Percentiles rank a stretch among this genome's conserved stretches.
phyloP scores from a whole-genome alignment of 495 filamentous ascomycete species.

The Hypoxylon perforatum region DNA sequence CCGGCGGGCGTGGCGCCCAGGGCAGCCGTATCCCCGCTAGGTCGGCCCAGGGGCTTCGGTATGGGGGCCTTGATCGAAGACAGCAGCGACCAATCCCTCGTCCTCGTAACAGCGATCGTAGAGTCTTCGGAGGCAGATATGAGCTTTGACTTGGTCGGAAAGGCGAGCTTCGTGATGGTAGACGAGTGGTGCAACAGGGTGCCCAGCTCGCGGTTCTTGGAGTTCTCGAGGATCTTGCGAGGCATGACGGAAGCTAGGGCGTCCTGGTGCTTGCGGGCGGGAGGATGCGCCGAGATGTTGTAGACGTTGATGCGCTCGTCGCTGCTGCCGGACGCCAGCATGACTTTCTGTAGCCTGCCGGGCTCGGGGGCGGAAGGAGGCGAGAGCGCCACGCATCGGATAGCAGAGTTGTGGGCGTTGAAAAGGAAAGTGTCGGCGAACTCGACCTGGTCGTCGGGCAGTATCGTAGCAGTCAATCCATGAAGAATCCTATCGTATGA shows the following conservation, averaged over 20 bases:
- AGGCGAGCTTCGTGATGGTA: slow-evolving; percentile 79
- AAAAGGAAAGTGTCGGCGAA: slow-evolving; percentile 97
- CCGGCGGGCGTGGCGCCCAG: slow-evolving; percentile 87
- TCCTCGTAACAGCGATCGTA: slow-evolving; percentile 84
- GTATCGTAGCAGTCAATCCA: slow-evolving; percentile 82
- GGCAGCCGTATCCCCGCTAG: slow-evolving; percentile 89
- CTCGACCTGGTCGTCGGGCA: slow-evolving; percentile 58
- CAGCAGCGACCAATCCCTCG: slow-evolving; percentile 88
- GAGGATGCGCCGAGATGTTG: slow-evolving; percentile 80
- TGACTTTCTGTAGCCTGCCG: slow-evolving; percentile 72
- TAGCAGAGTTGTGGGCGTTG: slow-evolving; percentile 88
- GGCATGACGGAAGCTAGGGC: slow-evolving; percentile 69
- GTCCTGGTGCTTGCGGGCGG: slow-evolving; percentile 59
- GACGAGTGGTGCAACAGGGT: slow-evolving; percentile 86
- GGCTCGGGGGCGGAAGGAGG: slow-evolving; percentile 72
- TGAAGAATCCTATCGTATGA: slow-evolving; percentile 96
- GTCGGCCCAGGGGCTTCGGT: slow-evolving; percentile 83
- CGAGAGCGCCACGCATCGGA: slow-evolving; percentile 89
- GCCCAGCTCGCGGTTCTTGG: slow-evolving; percentile 87
- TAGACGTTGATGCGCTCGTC: slow-evolving; percentile 97
- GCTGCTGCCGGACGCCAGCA: slow-evolving; percentile 87
- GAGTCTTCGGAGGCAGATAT: slow-evolving; percentile 87
- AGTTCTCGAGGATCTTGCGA: slow-evolving; percentile 79
- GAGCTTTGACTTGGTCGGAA: slow-evolving; percentile 89
- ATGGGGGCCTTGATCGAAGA: slow-evolving; percentile 91